Base-by-base conservation (phyloP, 768 basidiomycete species). In the Mycena vitilis region DNA sequence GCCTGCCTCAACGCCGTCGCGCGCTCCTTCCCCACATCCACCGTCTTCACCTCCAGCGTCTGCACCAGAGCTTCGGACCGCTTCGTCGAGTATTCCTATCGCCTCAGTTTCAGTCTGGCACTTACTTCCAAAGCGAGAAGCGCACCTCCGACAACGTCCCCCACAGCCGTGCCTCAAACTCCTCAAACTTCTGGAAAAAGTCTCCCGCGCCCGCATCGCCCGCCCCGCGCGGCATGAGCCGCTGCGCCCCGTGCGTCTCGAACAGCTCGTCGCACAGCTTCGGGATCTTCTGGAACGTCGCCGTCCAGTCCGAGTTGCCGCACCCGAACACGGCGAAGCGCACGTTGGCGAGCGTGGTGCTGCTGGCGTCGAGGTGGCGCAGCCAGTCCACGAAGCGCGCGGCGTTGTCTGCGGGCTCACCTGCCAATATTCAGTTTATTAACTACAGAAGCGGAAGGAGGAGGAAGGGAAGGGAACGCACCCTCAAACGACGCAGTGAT, bases 401-500 rank as follows among this genome's bases (percentile, higher is more conserved):
- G 2, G 85, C 85, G 67, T 86, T 85, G 71, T 86, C 84, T 0
- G 85, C 81, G 13, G 85, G 85, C 72, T 83, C 75, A 44, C 82
- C 81, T 81, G 15, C 15, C n/a, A n/a, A n/a, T n/a, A n/a, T n/a
- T n/a, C n/a, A n/a, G n/a, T n/a, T n/a, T n/a, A n/a, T n/a, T n/a
- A n/a, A n/a, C n/a, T n/a, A n/a, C n/a, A n/a, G n/a, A n/a, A n/a
- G n/a, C n/a, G n/a, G n/a, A n/a, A n/a, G n/a, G n/a, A n/a, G n/a
- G n/a, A n/a, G n/a, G n/a, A n/a, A n/a, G n/a, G n/a, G n/a, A n/a
- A n/a, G n/a, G 30, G 30, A 30, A 30, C 30, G 30, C 18, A 68
- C 67, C 85, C 76, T 87, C 85, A 66, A 84, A 87, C 8, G 83
- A 83, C 4, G 85, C 84, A 15, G 84, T 85, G 45, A 84, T 73